Base-by-base conservation (phyloP, 2,329 filamentous ascomycete species). In the Cordyceps cateniannulata region DNA sequence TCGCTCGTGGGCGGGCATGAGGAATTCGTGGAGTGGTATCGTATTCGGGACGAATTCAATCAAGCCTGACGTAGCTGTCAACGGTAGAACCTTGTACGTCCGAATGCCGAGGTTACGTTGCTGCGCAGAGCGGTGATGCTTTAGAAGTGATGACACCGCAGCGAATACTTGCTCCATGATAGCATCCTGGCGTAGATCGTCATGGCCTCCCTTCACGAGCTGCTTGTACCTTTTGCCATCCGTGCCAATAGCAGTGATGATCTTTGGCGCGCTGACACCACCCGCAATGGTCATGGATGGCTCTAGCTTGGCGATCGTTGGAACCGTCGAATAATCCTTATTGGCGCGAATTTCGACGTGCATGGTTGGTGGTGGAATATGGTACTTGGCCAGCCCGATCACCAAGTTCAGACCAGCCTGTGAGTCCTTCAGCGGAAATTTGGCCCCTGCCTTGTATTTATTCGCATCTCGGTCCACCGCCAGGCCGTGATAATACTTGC, bases 141-240 rank as follows among this genome's bases (percentile, higher is more conserved):
- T 90, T 27, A 99, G 79, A 24, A 99, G 84, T 56, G 90, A 90
- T 62, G 92, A 98, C 24, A 97, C 95, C 74, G 96, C 92, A 62
- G 93, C 91, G 72, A 99, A 99, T 1, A 99, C 95, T 75, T 99
- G 95, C 74, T 99, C 96, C 96, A 99, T 99, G 79, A 86, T 99
- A 49, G 93, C 91, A 69, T 99, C 95, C 76, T 99, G 95, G 9
- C 96, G 89, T 14, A 99, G 82, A 71, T 99, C 93, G 72, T 99
- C 95, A 69, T 93, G 93, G 20, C 95, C 93, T 64, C 92, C 92
- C 79, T 99, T 99, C 71, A 96, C 90, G 63, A 99, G 79, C 74
- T 97, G 92, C 72, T 90, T 96, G 76, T 93, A 96, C 40, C 81
- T 83, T 60, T 81, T 77, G 7, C 95, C 96, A 72, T 97, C 85